A percentile compares a stretch with the other conserved stretches of the same genome.
Evolutionary conservation across 148 eudicot genomes (phyloP).

Genomic region (Chenopodium berlandieri): DNA sequence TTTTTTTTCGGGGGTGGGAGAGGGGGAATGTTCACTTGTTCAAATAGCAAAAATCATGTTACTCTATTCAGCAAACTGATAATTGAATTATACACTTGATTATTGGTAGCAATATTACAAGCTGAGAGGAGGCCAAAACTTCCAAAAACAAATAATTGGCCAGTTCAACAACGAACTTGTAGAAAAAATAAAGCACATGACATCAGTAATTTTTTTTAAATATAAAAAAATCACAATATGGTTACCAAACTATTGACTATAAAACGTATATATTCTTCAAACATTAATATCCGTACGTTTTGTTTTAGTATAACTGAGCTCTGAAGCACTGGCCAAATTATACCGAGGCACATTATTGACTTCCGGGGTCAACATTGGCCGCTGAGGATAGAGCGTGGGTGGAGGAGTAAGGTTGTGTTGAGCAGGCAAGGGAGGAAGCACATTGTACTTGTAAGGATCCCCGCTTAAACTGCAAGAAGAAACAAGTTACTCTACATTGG

Average conservation of each 20-base stretch:
- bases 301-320: slow-evolving; percentile 51
- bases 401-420: slow-evolving; percentile 86
- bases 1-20: too few species aligned
- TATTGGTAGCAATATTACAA: background rate
- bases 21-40: too few species aligned
- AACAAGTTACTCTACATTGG: background rate
- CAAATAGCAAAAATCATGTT: background rate
- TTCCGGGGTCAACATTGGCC: slow-evolving; percentile 76
- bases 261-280: slow-evolving; percentile 28
- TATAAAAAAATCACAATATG: background rate
- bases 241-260: background rate
- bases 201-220: background rate
- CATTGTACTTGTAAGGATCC: slow-evolving; percentile 71
- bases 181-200: background rate
- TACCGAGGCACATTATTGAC: slow-evolving; percentile 59
- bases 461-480: slow-evolving; percentile 46
- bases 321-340: slow-evolving; percentile 44
- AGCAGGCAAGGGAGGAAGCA: slow-evolving; percentile 81
- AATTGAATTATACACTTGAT: slow-evolving; percentile 5
- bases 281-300: slow-evolving; percentile 90
- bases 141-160: background rate
- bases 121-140: slow-evolving; percentile 8
- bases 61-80: background rate
- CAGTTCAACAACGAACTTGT: background rate
- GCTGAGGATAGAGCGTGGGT: slow-evolving; percentile 89